Evolutionary conservation across 176 grass and related monocot genomes (phyloP), one percentile per base, ranked within the genome.

Genomic region (Poa pratensis): DNA sequence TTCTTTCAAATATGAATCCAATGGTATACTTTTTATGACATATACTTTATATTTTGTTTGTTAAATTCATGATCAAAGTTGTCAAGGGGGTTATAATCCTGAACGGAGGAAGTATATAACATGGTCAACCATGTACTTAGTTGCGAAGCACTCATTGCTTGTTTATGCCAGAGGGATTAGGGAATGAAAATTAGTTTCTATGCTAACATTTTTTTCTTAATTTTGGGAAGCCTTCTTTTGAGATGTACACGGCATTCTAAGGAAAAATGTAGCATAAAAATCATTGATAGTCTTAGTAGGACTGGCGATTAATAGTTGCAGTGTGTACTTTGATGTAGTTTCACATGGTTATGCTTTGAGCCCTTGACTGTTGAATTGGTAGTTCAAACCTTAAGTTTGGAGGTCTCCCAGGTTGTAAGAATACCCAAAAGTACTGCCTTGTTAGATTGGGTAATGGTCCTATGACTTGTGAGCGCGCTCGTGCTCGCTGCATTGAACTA

Each of bases 121-220:
- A 70, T 82, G 20, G 20, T 40, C 4, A 23, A 60, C 39, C 82
- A 75, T 83, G 24, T 34, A 51, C 23, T 65, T 76, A 26, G 45
- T 20, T 66, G 12, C 19, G 27, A 75, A 76, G 43, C 48, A 76
- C 58, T 67, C 43, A 67, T 80, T 66, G 60, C 27, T 22, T 84
- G 27, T 63, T 23, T 75, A 84, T 84, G 24, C 43, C 42, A 65
- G 28, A 49, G 15, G 60, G 19, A 0, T 76, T 27, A 34, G 39
- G 27, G 43, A 32, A 19, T 52, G 71, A 16, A 16, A 30, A 37
- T 18, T 61, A 65, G 30, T 14, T 62, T 76, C 18, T 57, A 40
- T 70, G 30, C 18, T 65, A 76, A 49, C 6, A 11, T 55, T 53
- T 26, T 7, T 13, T 63, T 82, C 39, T 20, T 42, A 28, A 6